phyloP scores from a whole-genome alignment of 805 yeast genomes.

The Candida verbasci region DNA sequence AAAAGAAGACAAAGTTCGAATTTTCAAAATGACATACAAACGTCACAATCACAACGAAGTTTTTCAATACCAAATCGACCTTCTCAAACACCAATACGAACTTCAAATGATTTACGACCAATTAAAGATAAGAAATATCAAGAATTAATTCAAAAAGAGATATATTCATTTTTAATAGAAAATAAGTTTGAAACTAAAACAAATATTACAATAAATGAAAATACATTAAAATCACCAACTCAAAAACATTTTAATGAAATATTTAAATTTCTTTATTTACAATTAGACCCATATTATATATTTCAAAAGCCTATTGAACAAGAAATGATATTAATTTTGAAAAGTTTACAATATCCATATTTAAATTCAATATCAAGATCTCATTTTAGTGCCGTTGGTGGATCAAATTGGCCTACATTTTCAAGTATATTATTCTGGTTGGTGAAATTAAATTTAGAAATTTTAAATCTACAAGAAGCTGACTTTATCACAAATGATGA shows the following conservation, averaged over 20 bases:
- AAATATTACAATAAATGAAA: constrained; percentile 62
- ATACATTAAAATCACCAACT: constrained; percentile 71
- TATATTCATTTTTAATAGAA: constrained; percentile 56
- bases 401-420: constrained; percentile 80
- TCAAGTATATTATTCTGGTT: constrained; percentile 84
- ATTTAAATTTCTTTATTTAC: constrained; percentile 74
- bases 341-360: constrained; percentile 71
- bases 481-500: constrained; percentile 40
- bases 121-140: constrained; percentile 70
- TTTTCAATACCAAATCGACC: constrained; percentile 5
- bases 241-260: constrained; percentile 79
- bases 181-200: constrained; percentile 72
- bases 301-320: constrained; percentile 67
- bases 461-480: constrained; percentile 24
- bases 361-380: constrained; percentile 76
- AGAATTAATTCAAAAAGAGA: constrained; percentile 57
- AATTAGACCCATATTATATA: constrained; percentile 74
- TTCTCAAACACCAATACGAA: constrained; percentile 8
- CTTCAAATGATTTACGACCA: constrained; percentile 62
- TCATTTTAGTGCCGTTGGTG: constrained; percentile 88
- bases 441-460: constrained; percentile 46
- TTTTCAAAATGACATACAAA: no score
- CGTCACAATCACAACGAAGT: background rate
- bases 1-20: constrained; percentile 18
- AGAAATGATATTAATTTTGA: constrained; percentile 68